Evolutionary conservation across 805 yeast genomes (phyloP).

Genomic region (Ogataea methylovora): DNA sequence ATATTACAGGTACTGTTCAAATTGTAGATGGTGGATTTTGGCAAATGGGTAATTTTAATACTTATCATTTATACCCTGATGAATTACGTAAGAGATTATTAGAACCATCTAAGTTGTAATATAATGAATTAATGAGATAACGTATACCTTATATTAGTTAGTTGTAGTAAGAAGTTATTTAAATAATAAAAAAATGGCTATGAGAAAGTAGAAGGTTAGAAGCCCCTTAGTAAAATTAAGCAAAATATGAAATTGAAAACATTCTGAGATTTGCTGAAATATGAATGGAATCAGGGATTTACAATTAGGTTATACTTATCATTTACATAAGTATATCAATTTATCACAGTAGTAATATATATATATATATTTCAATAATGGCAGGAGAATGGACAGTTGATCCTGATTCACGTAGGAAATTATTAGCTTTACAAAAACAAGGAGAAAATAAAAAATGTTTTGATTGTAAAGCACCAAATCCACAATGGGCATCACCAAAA

Average conservation of each 20-base stretch:
- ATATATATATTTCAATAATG: neutral
- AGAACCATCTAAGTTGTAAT: slow-evolving; percentile 16
- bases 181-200: too few relatives aligned
- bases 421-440: slow-evolving; percentile 66
- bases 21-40: slow-evolving; percentile 91
- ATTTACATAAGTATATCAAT: too few relatives aligned
- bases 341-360: neutral
- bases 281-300: too few relatives aligned
- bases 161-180: too few relatives aligned
- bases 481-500: slow-evolving; percentile 99
- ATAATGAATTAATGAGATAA: too few relatives aligned
- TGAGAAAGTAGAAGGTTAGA: too few relatives aligned
- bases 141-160: too few relatives aligned
- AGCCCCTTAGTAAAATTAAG: too few relatives aligned
- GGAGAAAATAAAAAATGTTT: slow-evolving; percentile 85
- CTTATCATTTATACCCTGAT: slow-evolving; percentile 34
- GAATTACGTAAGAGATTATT: slow-evolving; percentile 22
- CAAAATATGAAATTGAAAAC: too few relatives aligned
- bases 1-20: slow-evolving; percentile 67
- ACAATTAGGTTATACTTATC: too few relatives aligned
- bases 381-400: slow-evolving; percentile 40
- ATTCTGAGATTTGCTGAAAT: too few relatives aligned
- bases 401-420: slow-evolving; percentile 83
- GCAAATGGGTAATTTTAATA: slow-evolving; percentile 56
- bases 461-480: slow-evolving; percentile 93